These are phyloP conservation scores for Citrus inodora DNA, from an alignment of 345 rosid genomes.

Conservation along the genomic window DNA sequence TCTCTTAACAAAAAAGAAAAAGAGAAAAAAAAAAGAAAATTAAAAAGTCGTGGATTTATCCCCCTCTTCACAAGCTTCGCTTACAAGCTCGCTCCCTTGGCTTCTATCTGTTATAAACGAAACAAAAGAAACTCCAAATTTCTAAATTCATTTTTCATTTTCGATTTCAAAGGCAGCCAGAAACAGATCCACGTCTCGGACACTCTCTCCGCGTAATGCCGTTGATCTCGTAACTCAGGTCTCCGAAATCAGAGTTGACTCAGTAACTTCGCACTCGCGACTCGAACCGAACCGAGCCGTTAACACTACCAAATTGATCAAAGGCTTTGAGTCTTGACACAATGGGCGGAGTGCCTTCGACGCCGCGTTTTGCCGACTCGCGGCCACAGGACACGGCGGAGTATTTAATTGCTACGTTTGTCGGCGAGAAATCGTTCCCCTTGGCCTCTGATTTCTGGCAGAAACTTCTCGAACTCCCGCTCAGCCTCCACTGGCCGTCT, in stretches of 20 bases:
- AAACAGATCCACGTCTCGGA: constrained; percentile 16
- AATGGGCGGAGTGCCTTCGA: constrained; percentile 92
- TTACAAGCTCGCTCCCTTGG: constrained; percentile 31
- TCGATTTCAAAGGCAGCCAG: constrained; percentile 16
- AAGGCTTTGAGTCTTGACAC: background rate
- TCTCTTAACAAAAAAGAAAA: background rate
- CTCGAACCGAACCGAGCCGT: constrained; percentile 11
- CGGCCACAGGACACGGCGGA: constrained; percentile 56
- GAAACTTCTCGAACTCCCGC: constrained; percentile 84
- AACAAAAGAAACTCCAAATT: constrained; percentile 5
- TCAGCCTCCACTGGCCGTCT: constrained; percentile 64
- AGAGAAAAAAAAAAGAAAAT: background rate
- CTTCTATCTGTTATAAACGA: constrained; percentile 1
- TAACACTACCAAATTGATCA: background rate
- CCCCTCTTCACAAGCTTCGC: constrained; percentile 36
- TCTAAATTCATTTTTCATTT: background rate
- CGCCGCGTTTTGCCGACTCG: constrained; percentile 46
- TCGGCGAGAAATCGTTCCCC: constrained; percentile 93
- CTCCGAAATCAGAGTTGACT: constrained; percentile 36
- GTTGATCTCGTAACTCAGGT: constrained; percentile 37
- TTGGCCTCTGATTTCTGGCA: constrained; percentile 91
- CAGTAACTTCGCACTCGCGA: constrained; percentile 7
- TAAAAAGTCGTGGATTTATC: background rate
- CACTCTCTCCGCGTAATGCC: constrained; percentile 30
- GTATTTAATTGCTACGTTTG: constrained; percentile 69